These are phyloP conservation scores for Nemania sp. DNA, from an alignment of 2,329 filamentous ascomycete genomes.

Conservation along the genomic window DNA sequence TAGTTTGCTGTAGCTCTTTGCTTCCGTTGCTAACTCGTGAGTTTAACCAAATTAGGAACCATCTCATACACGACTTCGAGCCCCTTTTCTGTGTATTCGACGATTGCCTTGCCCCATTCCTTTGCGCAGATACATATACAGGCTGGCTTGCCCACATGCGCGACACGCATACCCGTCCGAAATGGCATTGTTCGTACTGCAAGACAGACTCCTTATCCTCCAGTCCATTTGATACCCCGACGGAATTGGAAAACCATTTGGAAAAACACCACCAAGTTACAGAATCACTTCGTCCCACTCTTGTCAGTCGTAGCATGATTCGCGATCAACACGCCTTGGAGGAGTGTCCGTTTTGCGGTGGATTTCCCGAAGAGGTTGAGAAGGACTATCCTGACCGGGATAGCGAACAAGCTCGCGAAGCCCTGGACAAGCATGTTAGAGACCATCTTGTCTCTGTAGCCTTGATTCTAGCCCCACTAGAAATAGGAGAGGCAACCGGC, in stretches of 20 bases:
- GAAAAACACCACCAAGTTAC: background rate
- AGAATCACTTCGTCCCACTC: background rate
- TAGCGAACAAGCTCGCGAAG: background rate
- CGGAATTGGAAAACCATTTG: background rate
- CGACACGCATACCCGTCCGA: background rate
- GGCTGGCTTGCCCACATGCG: background rate
- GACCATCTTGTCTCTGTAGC: background rate
- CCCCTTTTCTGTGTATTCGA: background rate
- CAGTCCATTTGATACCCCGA: background rate
- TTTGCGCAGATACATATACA: background rate
- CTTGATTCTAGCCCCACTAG: background rate
- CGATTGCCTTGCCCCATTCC: background rate
- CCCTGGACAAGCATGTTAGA: background rate
- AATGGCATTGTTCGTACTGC: background rate
- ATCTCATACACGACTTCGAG: background rate
- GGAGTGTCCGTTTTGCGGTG: background rate
- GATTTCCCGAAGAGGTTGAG: background rate
- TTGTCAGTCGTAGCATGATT: background rate
- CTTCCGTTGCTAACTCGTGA: background rate
- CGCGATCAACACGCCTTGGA: background rate
- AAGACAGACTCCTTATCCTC: background rate
- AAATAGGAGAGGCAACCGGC: background rate
- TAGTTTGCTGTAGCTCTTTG: no score
- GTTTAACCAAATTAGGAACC: background rate
- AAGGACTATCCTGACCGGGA: background rate